Evolutionary conservation across 352 stramenopile genomes (phyloP).

Genomic region (Pythium guiyangense): DNA sequence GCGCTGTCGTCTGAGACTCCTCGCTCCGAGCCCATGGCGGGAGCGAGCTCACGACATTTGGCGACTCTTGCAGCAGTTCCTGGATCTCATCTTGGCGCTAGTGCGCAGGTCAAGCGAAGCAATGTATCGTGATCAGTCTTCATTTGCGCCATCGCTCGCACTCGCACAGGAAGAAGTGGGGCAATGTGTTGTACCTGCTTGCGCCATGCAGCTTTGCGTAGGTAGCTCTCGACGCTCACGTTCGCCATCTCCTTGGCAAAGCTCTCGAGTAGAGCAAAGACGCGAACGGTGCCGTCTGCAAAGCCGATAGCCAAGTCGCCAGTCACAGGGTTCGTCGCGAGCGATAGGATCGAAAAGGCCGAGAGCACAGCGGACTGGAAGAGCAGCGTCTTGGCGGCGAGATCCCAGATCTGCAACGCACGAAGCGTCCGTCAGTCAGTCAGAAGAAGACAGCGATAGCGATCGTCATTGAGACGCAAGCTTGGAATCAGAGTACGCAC

Average conservation of each 20-base stretch:
- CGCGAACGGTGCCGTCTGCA: slow-evolving; percentile 54
- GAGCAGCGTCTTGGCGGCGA: slow-evolving; percentile 48
- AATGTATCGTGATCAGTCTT: background rate
- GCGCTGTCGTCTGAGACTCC: slow-evolving; percentile 26
- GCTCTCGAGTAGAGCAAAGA: slow-evolving; percentile 47
- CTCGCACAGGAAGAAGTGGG: no score
- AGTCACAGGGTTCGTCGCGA: slow-evolving; percentile 55
- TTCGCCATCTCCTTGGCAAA: slow-evolving; percentile 52
- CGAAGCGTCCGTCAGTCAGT: background rate
- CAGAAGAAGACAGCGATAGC: no score
- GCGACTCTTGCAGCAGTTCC: slow-evolving; percentile 33
- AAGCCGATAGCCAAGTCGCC: slow-evolving; percentile 69
- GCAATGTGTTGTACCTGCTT: slow-evolving; percentile 23
- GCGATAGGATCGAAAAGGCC: slow-evolving; percentile 62
- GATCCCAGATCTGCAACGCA: slow-evolving; percentile 63
- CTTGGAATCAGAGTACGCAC: slow-evolving; percentile 12
- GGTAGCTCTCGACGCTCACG: slow-evolving; percentile 42
- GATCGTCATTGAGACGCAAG: no score
- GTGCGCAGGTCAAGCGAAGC: background rate
- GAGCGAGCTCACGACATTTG: slow-evolving; percentile 68
- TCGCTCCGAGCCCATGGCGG: slow-evolving; percentile 58
- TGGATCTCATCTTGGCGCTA: slow-evolving; percentile 38
- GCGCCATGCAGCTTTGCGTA: slow-evolving; percentile 27
- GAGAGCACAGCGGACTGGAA: slow-evolving; percentile 80
- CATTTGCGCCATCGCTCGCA: no score